Evolutionary conservation across 1,139 yeast species (phyloP).

Genomic region (Citeromyces hawaiiensis): DNA sequence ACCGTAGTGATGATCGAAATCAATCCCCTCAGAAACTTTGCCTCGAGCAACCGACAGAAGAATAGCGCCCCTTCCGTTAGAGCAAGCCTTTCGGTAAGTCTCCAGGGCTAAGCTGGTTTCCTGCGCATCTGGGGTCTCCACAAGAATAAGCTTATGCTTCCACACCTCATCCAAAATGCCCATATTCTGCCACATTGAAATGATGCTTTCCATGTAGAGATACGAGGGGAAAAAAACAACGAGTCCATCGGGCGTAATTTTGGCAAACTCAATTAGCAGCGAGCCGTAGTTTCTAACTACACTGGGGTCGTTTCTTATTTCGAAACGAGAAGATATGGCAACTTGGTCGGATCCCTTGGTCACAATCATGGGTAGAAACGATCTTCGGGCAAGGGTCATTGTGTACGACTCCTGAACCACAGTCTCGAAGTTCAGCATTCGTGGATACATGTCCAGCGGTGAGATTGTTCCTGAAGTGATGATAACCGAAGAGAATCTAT

Average conservation of each 20-base stretch:
- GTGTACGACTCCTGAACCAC: constrained; percentile 91
- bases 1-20: constrained; percentile 97
- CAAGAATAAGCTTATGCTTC: constrained; percentile 88
- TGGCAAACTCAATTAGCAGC: constrained; percentile 79
- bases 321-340: constrained; percentile 89
- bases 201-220: constrained; percentile 93
- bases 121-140: constrained; percentile 99
- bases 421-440: constrained; percentile 89
- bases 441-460: constrained; percentile 97
- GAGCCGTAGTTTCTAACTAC: constrained; percentile 96
- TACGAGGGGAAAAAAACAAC: constrained; percentile 97
- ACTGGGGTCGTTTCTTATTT: constrained; percentile 93
- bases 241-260: constrained; percentile 95
- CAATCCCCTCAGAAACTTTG: constrained; percentile 95
- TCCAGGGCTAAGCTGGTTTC: constrained; percentile 93
- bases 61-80: constrained; percentile 96
- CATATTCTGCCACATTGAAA: constrained; percentile 97
- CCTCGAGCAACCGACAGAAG: constrained; percentile 97
- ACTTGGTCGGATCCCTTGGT: constrained; percentile 98
- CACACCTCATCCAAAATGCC: constrained; percentile 96
- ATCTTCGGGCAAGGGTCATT: constrained; percentile 86
- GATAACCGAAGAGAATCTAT: constrained; percentile 82
- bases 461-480: constrained; percentile 97
- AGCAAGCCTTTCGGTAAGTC: constrained; percentile 91
- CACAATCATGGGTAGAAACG: constrained; percentile 89